phyloP scores from a whole-genome alignment of 1,284 basidiomycete genomes.

The Mycena citricolor region DNA sequence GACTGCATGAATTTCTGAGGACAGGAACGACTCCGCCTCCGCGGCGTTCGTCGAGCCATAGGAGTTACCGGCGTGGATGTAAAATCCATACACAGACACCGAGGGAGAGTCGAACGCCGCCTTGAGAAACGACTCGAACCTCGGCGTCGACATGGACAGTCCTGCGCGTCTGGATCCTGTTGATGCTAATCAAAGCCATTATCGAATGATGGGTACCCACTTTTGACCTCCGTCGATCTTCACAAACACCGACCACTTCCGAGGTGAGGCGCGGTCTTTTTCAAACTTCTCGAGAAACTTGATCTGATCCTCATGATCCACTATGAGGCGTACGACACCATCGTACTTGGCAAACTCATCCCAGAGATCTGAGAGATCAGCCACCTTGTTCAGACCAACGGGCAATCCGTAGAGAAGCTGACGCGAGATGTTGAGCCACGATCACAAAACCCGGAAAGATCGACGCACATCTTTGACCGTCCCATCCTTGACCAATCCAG shows the following conservation, averaged over 20 bases:
- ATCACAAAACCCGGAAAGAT: background rate
- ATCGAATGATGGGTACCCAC: no score
- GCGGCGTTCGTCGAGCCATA: slow-evolving; percentile 69
- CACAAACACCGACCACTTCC: slow-evolving; percentile 74
- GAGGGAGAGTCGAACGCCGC: slow-evolving; percentile 50
- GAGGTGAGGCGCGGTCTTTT: slow-evolving; percentile 36
- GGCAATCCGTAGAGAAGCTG: slow-evolving; percentile 84
- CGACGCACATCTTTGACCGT: slow-evolving; percentile 70
- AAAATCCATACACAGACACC: slow-evolving; percentile 78
- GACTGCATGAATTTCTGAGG: slow-evolving; percentile 71
- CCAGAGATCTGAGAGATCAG: slow-evolving; percentile 64
- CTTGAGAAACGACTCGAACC: slow-evolving; percentile 58
- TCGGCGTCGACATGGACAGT: slow-evolving; percentile 51
- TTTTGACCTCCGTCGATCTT: slow-evolving; percentile 80
- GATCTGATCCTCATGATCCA: slow-evolving; percentile 78
- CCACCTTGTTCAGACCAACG: slow-evolving; percentile 67
- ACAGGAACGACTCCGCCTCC: slow-evolving; percentile 65
- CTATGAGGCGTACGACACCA: slow-evolving; percentile 62
- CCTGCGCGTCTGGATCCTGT: slow-evolving; percentile 70
- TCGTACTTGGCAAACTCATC: slow-evolving; percentile 52
- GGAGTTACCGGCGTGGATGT: slow-evolving; percentile 77
- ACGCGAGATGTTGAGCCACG: slow-evolving; percentile 1
- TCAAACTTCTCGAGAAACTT: slow-evolving; percentile 62
- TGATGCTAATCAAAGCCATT: slow-evolving; percentile 27
- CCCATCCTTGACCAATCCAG: slow-evolving; percentile 71